Conservation (phyloP, 768 basidiomycete species). For the Kwoniella dejecticola region DNA sequence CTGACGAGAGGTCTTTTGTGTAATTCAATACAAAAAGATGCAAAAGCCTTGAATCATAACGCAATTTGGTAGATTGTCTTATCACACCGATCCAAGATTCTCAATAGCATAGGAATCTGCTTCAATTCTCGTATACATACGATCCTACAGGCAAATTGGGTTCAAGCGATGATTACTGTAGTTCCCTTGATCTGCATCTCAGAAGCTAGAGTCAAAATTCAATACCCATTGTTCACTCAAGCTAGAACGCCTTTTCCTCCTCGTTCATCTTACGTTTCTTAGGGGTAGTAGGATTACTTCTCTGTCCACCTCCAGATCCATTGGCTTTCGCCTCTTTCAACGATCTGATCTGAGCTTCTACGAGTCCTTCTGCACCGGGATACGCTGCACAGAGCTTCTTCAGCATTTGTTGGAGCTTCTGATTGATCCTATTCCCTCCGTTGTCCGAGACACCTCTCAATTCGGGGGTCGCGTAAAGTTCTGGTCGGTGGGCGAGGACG, state of each 20-base stretch:
- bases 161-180: no score
- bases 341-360: constrained; percentile 23
- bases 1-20: neutral
- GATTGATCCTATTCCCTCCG: constrained; percentile 37
- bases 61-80: no score
- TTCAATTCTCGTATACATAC: no score
- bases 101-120: no score
- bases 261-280: constrained; percentile 23
- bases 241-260: neutral
- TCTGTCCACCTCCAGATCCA: neutral
- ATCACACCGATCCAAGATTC: no score
- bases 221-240: no score
- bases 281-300: constrained; percentile 12
- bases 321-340: neutral
- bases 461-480: constrained; percentile 19
- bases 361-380: constrained; percentile 23
- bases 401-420: constrained; percentile 31
- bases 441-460: constrained; percentile 24
- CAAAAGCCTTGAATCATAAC: constrained; percentile 4
- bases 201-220: no score
- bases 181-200: no score
- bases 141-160: no score
- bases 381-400: constrained; percentile 9
- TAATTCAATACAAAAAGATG: constrained; percentile 14
- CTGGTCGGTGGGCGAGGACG: constrained; percentile 4